These are phyloP conservation scores for Gossypium sturtianum DNA, from an alignment of 345 rosid genomes.

Conservation along the genomic window DNA sequence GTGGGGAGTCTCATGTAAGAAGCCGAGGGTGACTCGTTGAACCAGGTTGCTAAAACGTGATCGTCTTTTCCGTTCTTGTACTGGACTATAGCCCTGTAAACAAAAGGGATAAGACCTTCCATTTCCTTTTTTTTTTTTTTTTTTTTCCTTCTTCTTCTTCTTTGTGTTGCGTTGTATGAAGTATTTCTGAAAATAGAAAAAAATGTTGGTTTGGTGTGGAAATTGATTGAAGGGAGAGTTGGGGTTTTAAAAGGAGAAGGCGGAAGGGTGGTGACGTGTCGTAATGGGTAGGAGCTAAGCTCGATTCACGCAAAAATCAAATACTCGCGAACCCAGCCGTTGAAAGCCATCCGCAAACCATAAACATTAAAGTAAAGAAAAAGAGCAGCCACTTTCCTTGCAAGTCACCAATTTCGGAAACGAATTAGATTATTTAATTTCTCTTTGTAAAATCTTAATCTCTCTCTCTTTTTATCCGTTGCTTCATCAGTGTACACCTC, in stretches of 20 bases:
- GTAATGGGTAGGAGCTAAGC: conserved; percentile 31
- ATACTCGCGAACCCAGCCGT: conserved; percentile 20
- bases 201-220: neutral
- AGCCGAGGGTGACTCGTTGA: conserved; percentile 57
- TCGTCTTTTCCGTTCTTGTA: conserved; percentile 53
- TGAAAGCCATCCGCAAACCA: conserved; percentile 41
- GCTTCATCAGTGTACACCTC: too few relatives aligned
- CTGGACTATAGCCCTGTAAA: conserved; percentile 57
- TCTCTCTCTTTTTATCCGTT: neutral
- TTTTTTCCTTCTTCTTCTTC: too few relatives aligned
- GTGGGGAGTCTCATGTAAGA: conserved; percentile 70
- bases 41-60: conserved; percentile 30
- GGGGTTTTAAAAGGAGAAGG: conserved; percentile 25
- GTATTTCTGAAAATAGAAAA: neutral
- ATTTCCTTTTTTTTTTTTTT: conserved; percentile 18
- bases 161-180: neutral
- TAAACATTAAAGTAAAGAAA: neutral
- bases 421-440: conserved; percentile 10
- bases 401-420: conserved; percentile 21
- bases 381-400: conserved; percentile 11
- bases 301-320: conserved; percentile 39
- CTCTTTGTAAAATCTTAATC: neutral
- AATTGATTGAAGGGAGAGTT: neutral
- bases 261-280: conserved; percentile 40
- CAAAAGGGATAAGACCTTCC: conserved; percentile 83